phyloP scores from a whole-genome alignment of 164 flowering plant species.

The Stephania yunnanensis region DNA sequence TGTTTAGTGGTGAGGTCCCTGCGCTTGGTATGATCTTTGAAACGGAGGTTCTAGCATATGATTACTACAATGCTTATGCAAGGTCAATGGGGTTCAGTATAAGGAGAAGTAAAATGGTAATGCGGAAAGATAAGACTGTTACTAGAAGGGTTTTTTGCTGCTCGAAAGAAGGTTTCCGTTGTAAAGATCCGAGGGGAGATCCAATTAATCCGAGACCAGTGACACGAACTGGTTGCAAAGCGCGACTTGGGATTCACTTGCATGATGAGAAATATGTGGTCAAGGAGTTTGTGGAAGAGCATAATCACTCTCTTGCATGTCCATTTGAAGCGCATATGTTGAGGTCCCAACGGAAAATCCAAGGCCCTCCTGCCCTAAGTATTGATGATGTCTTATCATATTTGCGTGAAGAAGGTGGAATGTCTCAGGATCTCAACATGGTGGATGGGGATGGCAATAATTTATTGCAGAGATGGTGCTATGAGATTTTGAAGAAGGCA shows the following conservation, averaged over 20 bases:
- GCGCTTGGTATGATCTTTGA: slow-evolving; percentile 14
- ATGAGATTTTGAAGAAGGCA: slow-evolving; percentile 11
- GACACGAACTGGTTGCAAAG: slow-evolving; percentile 17
- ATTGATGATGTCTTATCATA: slow-evolving; percentile 5
- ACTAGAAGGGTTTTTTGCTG: slow-evolving; percentile 16
- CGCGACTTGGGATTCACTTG: slow-evolving; percentile 12
- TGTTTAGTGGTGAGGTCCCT: slow-evolving; percentile 8
- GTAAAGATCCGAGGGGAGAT: slow-evolving; percentile 14
- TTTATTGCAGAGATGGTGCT: not conserved
- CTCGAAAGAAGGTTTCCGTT: slow-evolving; percentile 17
- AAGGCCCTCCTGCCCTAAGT: not conserved
- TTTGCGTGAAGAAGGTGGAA: slow-evolving; percentile 9
- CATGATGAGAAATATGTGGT: slow-evolving; percentile 12
- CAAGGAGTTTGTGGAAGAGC: slow-evolving; percentile 10
- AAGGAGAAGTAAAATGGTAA: slow-evolving; percentile 6
- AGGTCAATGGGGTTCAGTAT: slow-evolving; percentile 16
- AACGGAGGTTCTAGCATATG: slow-evolving; percentile 13
- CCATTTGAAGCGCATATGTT: slow-evolving; percentile 13
- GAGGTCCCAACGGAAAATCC: slow-evolving; percentile 7
- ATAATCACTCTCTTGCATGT: slow-evolving; percentile 13
- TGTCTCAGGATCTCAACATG: slow-evolving; percentile 11
- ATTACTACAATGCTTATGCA: slow-evolving; percentile 16
- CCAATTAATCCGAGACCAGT: slow-evolving; percentile 12
- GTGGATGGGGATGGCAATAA: slow-evolving; percentile 5
- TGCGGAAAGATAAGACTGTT: slow-evolving; percentile 9